Evolutionary conservation across 371 early-diverging fungal species (phyloP), one percentile per base, ranked within the genome.

Genomic region (Apophysomyces variabilis): DNA sequence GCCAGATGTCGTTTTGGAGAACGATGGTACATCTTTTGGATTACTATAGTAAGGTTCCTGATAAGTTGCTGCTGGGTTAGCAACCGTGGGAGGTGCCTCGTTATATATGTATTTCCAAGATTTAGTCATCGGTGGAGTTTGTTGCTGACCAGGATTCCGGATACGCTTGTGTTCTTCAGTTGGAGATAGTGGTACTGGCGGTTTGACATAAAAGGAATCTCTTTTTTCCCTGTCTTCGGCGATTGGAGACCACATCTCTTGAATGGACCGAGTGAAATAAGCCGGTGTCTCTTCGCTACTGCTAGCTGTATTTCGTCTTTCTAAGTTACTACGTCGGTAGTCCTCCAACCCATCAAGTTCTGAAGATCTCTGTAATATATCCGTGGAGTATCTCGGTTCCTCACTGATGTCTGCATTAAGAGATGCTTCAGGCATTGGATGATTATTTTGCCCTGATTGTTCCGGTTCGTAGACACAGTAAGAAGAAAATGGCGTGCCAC

Each of bases 11-110:
- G 76, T 71, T 35, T 83, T 84, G 11, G 74, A 66, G 16, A 63
- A 71, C 4, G 69, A 64, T 0, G 92, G 88, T 1, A 80, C 78
- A 67, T 93, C 88, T 0, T 61, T 63, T 4, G 80, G 83, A 39
- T 88, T 77, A 9, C 87, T 85, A 60, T 85, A 94, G 38, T 75
- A 85, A 0, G 95, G 93, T 38, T 84, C 85, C 32, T 75, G 76
- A 45, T 92, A 87, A 0, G 78, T 66, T 5, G 78, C 66, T 36
- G 74, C 32, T 12, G 14, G 7, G 7, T 18, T 13, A 12, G 46
- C 9, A 3, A 76, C 56, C 18, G 35, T 38, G 3, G 79, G 81
- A 9, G 80, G 77, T 11, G 67, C 41, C 6, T n/a, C 57, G 0
- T 35, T 39, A 47, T 74, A 80, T 14, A 46, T 59, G 38, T 66